Evolutionary conservation across 768 basidiomycete species (phyloP).

Genomic region (Royoungia palumana): DNA sequence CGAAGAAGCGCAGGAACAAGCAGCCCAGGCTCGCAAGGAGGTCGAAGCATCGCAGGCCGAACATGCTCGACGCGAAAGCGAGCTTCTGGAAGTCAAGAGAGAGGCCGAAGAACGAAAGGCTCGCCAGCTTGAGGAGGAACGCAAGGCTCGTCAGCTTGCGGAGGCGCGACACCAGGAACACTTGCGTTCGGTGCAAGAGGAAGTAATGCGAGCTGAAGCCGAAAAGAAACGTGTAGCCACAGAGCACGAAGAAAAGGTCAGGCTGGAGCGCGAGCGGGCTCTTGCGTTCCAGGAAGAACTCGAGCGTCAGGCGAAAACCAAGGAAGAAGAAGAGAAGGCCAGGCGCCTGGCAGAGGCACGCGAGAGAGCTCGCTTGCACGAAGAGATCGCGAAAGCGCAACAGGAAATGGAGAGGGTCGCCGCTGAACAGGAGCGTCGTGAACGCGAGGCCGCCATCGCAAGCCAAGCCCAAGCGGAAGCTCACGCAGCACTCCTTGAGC

Average conservation of each 20-base stretch:
- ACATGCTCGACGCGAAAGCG: conserved; percentile 27
- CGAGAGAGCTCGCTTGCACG: conserved; percentile 29
- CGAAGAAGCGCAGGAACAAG: conserved; percentile 27
- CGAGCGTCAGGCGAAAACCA: conserved; percentile 22
- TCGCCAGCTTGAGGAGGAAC: conserved; percentile 31
- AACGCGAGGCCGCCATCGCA: conserved; percentile 20
- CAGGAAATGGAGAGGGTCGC: conserved; percentile 23
- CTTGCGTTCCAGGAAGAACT: conserved; percentile 30
- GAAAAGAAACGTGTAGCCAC: conserved; percentile 20
- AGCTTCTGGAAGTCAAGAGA: conserved; percentile 23
- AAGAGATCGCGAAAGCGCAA: conserved; percentile 26
- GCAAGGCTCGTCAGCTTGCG: conserved; percentile 23
- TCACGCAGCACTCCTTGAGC: conserved; percentile 21
- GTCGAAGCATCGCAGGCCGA: conserved; percentile 27
- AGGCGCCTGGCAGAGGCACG: conserved; percentile 24
- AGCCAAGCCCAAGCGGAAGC: conserved; percentile 27
- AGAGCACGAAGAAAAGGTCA: conserved; percentile 28
- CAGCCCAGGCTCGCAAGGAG: conserved; percentile 25
- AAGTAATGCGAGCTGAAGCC: conserved; percentile 24
- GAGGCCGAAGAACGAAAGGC: conserved; percentile 29
- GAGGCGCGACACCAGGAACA: conserved; percentile 31
- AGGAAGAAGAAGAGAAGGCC: conserved; percentile 25
- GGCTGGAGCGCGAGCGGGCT: conserved; percentile 27
- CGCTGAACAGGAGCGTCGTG: conserved; percentile 26
- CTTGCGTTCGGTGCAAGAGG: conserved; percentile 24